phyloP scores from a whole-genome alignment of 805 yeast genomes.

The Pichia rugopelliculosa region DNA sequence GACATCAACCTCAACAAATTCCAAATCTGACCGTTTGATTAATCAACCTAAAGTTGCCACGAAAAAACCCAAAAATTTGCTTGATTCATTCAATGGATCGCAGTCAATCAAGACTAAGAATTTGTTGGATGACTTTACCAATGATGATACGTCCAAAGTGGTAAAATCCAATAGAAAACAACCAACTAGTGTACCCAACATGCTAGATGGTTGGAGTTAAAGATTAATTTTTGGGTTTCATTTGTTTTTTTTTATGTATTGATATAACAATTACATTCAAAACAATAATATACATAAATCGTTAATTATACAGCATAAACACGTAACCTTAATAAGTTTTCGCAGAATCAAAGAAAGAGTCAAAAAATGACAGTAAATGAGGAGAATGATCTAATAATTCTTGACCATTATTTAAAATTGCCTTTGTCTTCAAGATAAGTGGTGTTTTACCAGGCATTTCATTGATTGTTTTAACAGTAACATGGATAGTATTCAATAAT shows the following conservation, averaged over 20 bases:
- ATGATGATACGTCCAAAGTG: background rate
- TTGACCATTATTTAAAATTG: conserved; percentile 16
- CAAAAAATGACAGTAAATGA: conserved; percentile 18
- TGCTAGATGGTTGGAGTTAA: conserved; percentile 51
- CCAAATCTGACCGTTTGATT: conserved; percentile 1
- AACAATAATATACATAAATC: background rate
- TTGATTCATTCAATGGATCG: background rate
- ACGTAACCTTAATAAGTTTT: background rate
- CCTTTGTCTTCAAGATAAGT: conserved; percentile 12
- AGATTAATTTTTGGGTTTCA: background rate
- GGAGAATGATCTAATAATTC: conserved; percentile 17
- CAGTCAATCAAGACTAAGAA: background rate
- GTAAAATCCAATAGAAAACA: background rate
- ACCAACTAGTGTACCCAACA: conserved; percentile 53
- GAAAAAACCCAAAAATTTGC: background rate
- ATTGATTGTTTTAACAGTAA: conserved; percentile 3
- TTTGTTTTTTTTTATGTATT: no score
- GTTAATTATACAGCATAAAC: background rate
- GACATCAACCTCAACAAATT: background rate
- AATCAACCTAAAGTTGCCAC: background rate
- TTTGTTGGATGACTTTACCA: background rate
- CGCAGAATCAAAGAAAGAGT: conserved; percentile 14
- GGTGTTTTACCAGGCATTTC: conserved; percentile 9
- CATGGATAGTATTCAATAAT: conserved; percentile 8
- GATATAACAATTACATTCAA: background rate